phyloP scores from a whole-genome alignment of 768 basidiomycete genomes.

The Xanthoconium purpureum region DNA sequence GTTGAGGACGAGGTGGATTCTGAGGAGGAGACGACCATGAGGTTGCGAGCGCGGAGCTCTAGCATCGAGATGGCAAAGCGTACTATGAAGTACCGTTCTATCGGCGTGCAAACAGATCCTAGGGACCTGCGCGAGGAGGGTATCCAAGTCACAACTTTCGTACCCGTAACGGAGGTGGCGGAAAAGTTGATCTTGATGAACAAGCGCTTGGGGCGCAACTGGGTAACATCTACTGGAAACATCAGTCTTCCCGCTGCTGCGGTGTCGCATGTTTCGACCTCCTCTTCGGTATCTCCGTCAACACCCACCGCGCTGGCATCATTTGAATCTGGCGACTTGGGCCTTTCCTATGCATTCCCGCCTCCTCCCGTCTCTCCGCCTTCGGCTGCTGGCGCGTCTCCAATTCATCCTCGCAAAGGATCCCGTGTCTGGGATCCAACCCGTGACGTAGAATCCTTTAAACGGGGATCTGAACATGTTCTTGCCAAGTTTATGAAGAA shows the following conservation, averaged over 20 bases:
- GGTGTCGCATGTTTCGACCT: not conserved
- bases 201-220: slow-evolving; percentile 20
- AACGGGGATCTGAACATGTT: slow-evolving; percentile 84
- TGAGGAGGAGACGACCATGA: slow-evolving; percentile 41
- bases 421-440: slow-evolving; percentile 83
- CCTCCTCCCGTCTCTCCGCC: slow-evolving; percentile 51
- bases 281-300: slow-evolving; percentile 1
- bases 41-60: slow-evolving; percentile 38
- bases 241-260: not conserved
- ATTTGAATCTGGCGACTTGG: slow-evolving; percentile 5
- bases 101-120: slow-evolving; percentile 69
- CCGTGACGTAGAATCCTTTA: slow-evolving; percentile 81
- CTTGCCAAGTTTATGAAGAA: slow-evolving; percentile 78
- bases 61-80: slow-evolving; percentile 15
- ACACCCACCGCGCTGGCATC: slow-evolving; percentile 8
- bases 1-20: slow-evolving; percentile 70
- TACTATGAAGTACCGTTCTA: slow-evolving; percentile 51
- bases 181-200: slow-evolving; percentile 24
- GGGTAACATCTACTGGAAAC: slow-evolving; percentile 11
- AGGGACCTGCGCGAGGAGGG: slow-evolving; percentile 52
- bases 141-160: slow-evolving; percentile 51
- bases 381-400: slow-evolving; percentile 41
- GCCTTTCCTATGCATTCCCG: slow-evolving; percentile 9
- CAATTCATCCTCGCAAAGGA: slow-evolving; percentile 39
- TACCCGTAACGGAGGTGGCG: slow-evolving; percentile 12